Evolutionary conservation across 805 yeast species (phyloP).

Genomic region (Candida khao-thaluensis): DNA sequence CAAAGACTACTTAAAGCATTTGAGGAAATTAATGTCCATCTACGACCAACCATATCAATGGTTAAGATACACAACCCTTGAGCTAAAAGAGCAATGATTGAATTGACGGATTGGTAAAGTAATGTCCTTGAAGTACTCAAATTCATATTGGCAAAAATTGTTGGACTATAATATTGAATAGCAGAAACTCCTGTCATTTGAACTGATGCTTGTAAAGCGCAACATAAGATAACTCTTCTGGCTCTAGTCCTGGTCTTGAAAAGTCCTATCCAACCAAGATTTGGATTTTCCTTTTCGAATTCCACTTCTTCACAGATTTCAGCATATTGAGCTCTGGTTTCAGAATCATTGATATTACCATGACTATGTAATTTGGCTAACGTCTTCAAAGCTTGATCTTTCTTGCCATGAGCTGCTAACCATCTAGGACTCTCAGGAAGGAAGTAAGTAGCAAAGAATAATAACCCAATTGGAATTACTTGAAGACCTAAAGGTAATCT

Average conservation of each 20-base stretch:
- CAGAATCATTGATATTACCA: conserved; percentile 15
- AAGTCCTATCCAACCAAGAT: conserved; percentile 14
- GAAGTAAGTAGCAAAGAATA: conserved; percentile 35
- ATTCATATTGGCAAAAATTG: conserved; percentile 30
- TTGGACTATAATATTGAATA: conserved; percentile 35
- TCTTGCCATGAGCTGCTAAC: conserved; percentile 50
- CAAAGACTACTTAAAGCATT: conserved; percentile 31
- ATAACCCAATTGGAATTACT: conserved; percentile 32
- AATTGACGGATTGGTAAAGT: conserved; percentile 29
- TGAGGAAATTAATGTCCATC: conserved; percentile 33
- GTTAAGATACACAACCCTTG: conserved; percentile 36
- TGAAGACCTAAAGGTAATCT: conserved; percentile 26
- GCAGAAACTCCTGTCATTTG: conserved; percentile 37
- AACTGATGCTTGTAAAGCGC: conserved; percentile 19
- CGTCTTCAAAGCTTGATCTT: conserved; percentile 50
- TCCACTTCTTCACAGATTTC: conserved; percentile 19
- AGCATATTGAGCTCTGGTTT: conserved; percentile 16
- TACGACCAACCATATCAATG: conserved; percentile 37
- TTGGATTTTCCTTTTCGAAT: conserved; percentile 13
- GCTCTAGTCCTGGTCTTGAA: conserved; percentile 20
- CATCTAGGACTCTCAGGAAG: conserved; percentile 57
- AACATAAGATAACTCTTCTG: conserved; percentile 24
- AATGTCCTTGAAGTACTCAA: conserved; percentile 23
- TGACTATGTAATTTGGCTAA: conserved; percentile 27
- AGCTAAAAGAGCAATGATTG: conserved; percentile 33